Conservation (phyloP, 2,329 filamentous ascomycete genomes). For the Zopfia rhizophila region DNA sequence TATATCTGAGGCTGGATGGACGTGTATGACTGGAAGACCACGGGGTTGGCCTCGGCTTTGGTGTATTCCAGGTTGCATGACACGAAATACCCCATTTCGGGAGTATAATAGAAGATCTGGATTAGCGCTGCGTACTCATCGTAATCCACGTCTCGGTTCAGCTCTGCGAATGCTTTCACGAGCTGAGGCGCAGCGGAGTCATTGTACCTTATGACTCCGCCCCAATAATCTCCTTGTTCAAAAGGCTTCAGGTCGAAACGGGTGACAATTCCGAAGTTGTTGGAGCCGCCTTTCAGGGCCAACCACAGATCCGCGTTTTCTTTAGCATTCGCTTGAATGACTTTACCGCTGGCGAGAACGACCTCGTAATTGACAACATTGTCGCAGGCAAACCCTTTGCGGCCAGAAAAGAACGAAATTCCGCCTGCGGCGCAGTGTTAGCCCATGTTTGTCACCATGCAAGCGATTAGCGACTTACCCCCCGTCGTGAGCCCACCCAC, state of each 20-base stretch:
- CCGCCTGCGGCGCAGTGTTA: conserved; percentile 28
- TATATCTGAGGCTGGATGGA: background rate
- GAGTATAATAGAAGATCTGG: conserved; percentile 2
- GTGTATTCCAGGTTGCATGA: background rate
- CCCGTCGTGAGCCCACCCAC: conserved; percentile 36
- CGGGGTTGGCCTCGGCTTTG: background rate
- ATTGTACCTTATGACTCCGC: conserved; percentile 34
- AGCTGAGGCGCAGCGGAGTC: conserved; percentile 1
- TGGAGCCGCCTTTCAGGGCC: conserved; percentile 31
- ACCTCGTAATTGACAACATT: conserved; percentile 42
- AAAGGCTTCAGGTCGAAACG: conserved; percentile 20
- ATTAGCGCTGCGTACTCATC: conserved; percentile 16
- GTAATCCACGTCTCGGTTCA: background rate
- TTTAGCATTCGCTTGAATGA: conserved; percentile 33
- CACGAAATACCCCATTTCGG: background rate
- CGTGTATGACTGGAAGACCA: background rate
- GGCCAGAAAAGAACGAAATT: conserved; percentile 24
- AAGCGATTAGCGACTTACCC: no score
- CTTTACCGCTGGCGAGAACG: conserved; percentile 33
- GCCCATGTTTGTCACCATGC: no score
- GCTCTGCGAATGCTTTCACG: conserved; percentile 5
- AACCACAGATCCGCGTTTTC: conserved; percentile 28
- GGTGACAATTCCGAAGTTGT: conserved; percentile 45
- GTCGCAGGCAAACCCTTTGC: conserved; percentile 35
- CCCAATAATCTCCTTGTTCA: conserved; percentile 30